phyloP scores from a whole-genome alignment of 148 eudicot genomes.

The Persicaria maculosa region DNA sequence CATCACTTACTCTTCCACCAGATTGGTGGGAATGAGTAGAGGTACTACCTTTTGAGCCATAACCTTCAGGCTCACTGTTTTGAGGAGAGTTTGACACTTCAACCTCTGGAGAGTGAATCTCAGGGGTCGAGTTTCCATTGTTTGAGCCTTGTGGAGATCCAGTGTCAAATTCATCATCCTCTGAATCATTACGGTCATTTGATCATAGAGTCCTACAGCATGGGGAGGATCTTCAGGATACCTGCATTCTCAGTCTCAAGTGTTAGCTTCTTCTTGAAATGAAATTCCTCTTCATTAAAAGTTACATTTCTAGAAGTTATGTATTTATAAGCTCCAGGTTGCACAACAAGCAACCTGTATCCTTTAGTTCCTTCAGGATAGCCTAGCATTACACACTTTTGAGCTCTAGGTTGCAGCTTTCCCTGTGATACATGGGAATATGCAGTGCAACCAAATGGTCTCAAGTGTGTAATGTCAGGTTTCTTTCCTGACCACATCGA shows the following conservation, averaged over 20 bases:
- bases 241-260: no score
- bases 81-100: no score
- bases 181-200: no score
- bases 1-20: neutral
- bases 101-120: neutral
- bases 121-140: neutral
- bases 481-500: neutral
- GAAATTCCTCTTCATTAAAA: no score
- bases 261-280: no score
- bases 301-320: no score
- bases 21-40: neutral
- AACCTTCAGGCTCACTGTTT: no score
- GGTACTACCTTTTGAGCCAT: no score
- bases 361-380: neutral
- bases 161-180: no score
- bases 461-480: neutral
- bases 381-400: neutral
- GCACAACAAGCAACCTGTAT: neutral
- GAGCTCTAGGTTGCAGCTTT: neutral
- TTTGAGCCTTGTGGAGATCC: neutral
- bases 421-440: neutral
- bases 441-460: neutral
- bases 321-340: neutral
- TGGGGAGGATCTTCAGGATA: no score
- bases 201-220: no score